phyloP scores from a whole-genome alignment of 2,329 filamentous ascomycete species.

The Apiospora arundinis region DNA sequence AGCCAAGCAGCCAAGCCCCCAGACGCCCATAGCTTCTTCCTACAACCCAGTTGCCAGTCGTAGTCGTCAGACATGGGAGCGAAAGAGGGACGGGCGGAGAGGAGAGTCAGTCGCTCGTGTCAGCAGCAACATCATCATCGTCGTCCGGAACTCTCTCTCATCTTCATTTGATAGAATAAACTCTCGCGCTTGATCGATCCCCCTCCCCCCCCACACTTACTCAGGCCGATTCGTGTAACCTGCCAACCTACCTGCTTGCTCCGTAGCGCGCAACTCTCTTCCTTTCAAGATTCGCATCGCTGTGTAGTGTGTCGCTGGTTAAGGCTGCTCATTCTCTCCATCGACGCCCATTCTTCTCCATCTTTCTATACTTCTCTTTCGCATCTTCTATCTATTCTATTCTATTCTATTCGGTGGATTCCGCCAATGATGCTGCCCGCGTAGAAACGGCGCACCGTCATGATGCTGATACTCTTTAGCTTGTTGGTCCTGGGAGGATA shows the following conservation, averaged over 20 bases:
- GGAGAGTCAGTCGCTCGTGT: slow-evolving; percentile 1
- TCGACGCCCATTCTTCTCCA: background rate
- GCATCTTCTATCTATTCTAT: background rate
- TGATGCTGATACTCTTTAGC: slow-evolving; percentile 45
- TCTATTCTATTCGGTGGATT: background rate
- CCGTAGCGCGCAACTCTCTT: slow-evolving; percentile 13
- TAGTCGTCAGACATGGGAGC: no score
- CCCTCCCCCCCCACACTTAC: background rate
- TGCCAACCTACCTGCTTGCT: background rate
- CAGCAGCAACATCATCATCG: background rate
- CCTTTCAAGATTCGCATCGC: background rate
- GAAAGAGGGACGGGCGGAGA: background rate
- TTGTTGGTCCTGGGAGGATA: slow-evolving; percentile 44
- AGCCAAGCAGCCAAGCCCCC: background rate
- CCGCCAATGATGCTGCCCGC: slow-evolving; percentile 11
- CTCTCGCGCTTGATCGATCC: background rate
- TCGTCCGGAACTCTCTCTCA: background rate
- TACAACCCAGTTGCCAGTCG: background rate
- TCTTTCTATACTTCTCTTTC: background rate
- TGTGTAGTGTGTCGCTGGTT: background rate
- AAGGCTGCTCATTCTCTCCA: background rate
- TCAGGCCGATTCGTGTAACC: background rate
- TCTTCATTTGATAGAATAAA: background rate
- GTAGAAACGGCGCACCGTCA: slow-evolving; percentile 18
- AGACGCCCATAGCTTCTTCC: slow-evolving; percentile 9